These are phyloP conservation scores for Scheffersomyces illinoinensis DNA, from an alignment of 1,139 yeast genomes.

Conservation along the genomic window DNA sequence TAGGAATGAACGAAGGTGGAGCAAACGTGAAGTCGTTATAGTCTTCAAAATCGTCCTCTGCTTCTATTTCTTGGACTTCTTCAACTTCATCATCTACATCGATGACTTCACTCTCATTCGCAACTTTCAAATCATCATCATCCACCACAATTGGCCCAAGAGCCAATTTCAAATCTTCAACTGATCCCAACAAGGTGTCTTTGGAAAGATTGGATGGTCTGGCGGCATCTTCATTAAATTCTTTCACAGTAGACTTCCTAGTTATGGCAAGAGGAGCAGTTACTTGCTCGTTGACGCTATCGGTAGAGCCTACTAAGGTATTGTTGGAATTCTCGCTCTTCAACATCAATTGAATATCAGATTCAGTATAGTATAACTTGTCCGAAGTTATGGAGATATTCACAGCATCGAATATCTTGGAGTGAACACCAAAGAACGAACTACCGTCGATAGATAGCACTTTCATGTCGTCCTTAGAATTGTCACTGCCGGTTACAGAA, in stretches of 20 bases:
- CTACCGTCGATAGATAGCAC: constrained; percentile 55
- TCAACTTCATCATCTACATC: background rate
- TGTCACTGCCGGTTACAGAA: constrained; percentile 29
- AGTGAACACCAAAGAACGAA: constrained; percentile 57
- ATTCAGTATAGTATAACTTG: constrained; percentile 33
- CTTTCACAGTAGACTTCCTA: constrained; percentile 6
- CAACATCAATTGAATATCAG: constrained; percentile 31
- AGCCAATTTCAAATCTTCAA: constrained; percentile 2
- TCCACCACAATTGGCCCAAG: constrained; percentile 1
- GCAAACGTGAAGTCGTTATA: constrained; percentile 6
- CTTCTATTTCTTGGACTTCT: background rate
- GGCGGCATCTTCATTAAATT: background rate
- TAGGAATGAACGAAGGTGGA: constrained; percentile 3
- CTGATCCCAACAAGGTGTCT: constrained; percentile 16
- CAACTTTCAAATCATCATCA: background rate
- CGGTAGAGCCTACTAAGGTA: constrained; percentile 26
- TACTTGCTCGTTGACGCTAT: constrained; percentile 6
- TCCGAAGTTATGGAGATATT: constrained; percentile 20
- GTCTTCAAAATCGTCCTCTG: constrained; percentile 3
- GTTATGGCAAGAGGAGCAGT: constrained; percentile 24
- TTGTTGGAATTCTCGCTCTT: constrained; percentile 18
- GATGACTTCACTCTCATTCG: background rate
- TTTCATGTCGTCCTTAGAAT: constrained; percentile 30
- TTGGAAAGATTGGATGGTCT: constrained; percentile 13
- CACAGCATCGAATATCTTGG: constrained; percentile 39